Evolutionary conservation across 805 yeast species (phyloP), one percentile per base, ranked within the genome.

Genomic region (Maudiozyma pseudohumilis): DNA sequence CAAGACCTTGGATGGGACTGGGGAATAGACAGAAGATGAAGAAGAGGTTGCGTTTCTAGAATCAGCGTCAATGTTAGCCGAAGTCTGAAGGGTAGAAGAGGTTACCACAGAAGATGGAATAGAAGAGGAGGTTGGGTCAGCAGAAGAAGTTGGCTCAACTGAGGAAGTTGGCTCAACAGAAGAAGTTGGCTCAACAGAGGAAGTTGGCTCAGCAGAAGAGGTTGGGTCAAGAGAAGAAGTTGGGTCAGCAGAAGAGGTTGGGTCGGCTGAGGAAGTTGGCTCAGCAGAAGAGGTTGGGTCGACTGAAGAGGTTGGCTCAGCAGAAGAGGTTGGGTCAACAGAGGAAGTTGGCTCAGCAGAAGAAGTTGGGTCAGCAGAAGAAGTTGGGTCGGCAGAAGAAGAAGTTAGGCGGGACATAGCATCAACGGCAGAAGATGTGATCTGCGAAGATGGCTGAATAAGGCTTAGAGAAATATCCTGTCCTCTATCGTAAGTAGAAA

Each of bases 221-320:
- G 74, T 64, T 2, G 76, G 68, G 2, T 73, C 63, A 6, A 72
- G 62, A 2, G 73, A 63, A 11, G 74, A 64, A 11, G 10, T n/a
- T n/a, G n/a, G n/a, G n/a, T n/a, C n/a, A n/a, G n/a, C n/a, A n/a
- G n/a, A n/a, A n/a, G n/a, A n/a, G n/a, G n/a, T n/a, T n/a, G n/a
- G n/a, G n/a, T n/a, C n/a, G n/a, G n/a, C n/a, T n/a, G n/a, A n/a
- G n/a, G n/a, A n/a, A n/a, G n/a, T n/a, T n/a, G n/a, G n/a, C n/a
- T n/a, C n/a, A n/a, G n/a, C n/a, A n/a, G n/a, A n/a, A n/a, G n/a
- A n/a, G n/a, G n/a, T 9, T 16, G 31, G 10, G 40, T 53, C 56
- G 34, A 58, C 60, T 53, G 30, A 61, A 61, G 34, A 69, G 59
- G 15, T 67, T 58, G 18, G 67, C 60, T 21, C 74, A 12, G 69